These are phyloP conservation scores for Helianthus tuberosus DNA, from an alignment of 129 eudicot genomes.

Conservation along the genomic window DNA sequence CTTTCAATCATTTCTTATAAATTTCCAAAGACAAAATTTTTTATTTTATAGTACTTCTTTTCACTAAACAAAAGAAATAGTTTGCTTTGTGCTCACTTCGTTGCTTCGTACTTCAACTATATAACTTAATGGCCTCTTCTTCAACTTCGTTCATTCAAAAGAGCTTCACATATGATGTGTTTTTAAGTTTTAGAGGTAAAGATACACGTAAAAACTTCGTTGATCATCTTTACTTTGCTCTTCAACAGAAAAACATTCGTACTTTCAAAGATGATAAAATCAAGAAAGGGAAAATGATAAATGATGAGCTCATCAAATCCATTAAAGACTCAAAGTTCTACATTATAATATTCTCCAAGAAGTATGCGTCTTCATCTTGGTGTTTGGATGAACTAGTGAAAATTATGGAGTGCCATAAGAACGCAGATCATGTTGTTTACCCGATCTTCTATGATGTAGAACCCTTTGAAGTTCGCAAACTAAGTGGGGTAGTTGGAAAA, in stretches of 20 bases:
- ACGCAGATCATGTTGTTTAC: not conserved
- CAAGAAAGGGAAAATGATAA: not conserved
- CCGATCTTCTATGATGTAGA: not conserved
- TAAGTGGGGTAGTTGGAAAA: not conserved
- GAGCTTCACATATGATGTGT: slow-evolving; percentile 4
- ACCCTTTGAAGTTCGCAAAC: not conserved
- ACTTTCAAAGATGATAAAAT: not conserved
- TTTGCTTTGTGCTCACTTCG: no score
- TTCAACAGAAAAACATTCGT: not conserved
- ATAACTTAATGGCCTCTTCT: not conserved
- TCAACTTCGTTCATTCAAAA: not conserved
- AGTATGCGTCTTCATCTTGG: not conserved
- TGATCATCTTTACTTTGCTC: slow-evolving; percentile 1
- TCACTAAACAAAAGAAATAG: no score
- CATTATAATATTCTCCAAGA: not conserved
- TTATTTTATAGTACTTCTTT: no score
- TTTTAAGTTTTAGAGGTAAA: not conserved
- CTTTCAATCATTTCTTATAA: no score
- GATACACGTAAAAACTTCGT: not conserved
- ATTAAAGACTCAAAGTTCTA: not conserved
- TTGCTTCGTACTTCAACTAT: not conserved
- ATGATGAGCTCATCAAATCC: not conserved
- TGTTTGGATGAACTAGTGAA: not conserved
- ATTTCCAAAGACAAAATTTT: no score
- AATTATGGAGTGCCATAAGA: not conserved